phyloP scores from a whole-genome alignment of 805 yeast genomes.

The Lachancea cidri region DNA sequence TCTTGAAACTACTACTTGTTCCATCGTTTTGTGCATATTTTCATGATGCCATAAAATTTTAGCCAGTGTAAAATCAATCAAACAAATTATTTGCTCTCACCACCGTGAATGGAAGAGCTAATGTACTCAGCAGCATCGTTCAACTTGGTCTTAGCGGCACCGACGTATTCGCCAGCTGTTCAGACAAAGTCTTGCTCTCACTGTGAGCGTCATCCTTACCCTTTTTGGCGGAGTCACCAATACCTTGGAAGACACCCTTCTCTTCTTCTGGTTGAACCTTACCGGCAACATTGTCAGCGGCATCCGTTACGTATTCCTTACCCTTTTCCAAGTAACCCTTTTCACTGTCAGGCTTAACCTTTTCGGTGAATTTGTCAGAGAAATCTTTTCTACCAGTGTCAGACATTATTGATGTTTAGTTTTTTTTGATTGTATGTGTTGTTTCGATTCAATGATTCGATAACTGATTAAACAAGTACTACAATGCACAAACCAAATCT shows the following conservation, averaged over 20 bases:
- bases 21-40: too few relatives aligned
- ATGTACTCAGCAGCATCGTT: conserved; percentile 42
- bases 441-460: conserved; percentile 1
- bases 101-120: conserved; percentile 50
- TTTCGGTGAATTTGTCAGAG: conserved; percentile 61
- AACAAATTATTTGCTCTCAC: conserved; percentile 28
- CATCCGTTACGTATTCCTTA: conserved; percentile 63
- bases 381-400: conserved; percentile 72
- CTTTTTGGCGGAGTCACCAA: conserved; percentile 53
- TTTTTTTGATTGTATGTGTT: neutral
- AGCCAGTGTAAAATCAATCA: too few relatives aligned
- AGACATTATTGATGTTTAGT: conserved; percentile 35
- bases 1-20: too few relatives aligned
- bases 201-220: conserved; percentile 53
- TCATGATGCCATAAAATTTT: too few relatives aligned
- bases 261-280: conserved; percentile 56
- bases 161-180: conserved; percentile 57
- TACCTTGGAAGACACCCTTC: conserved; percentile 66
- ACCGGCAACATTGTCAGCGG: conserved; percentile 60
- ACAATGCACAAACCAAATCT: too few relatives aligned
- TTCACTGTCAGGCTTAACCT: conserved; percentile 63
- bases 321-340: conserved; percentile 61
- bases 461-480: too few relatives aligned
- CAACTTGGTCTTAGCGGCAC: conserved; percentile 49
- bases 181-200: conserved; percentile 40